Percentiles rank a stretch among this genome's conserved stretches.
Evolutionary conservation across 495 filamentous ascomycete genomes (phyloP).

Genomic region (Tuber umbilicatum): DNA sequence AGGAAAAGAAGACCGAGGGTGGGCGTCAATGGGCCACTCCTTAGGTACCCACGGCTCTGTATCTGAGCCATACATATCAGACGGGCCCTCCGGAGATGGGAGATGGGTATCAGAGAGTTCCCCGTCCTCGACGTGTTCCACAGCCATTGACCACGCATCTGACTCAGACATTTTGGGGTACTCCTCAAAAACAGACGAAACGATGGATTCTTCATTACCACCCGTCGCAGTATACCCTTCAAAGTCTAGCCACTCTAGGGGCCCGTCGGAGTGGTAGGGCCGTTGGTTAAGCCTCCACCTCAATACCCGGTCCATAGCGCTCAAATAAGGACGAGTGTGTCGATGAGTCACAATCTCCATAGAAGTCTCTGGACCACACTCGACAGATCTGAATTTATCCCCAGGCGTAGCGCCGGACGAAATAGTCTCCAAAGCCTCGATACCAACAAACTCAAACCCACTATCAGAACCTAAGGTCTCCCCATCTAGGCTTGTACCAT

Average conservation of each 20-base stretch:
- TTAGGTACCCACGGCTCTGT: too few species aligned
- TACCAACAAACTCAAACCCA: too few species aligned
- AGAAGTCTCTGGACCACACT: neutral
- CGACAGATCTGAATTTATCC: neutral
- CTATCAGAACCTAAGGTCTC: neutral
- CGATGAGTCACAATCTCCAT: neutral
- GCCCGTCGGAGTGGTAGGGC: neutral
- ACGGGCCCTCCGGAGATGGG: too few species aligned
- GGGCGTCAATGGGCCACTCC: too few species aligned
- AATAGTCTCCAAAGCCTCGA: neutral
- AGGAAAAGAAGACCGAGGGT: too few species aligned
- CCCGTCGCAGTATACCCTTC: neutral
- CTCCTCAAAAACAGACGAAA: neutral
- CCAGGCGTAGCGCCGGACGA: neutral
- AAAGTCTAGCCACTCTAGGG: neutral
- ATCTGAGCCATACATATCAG: too few species aligned
- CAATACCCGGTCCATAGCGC: neutral
- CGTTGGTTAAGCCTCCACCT: neutral
- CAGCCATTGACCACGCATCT: too few species aligned
- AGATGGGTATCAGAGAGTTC: too few species aligned
- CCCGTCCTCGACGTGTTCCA: too few species aligned
- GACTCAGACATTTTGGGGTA: too few species aligned
- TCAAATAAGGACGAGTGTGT: neutral
- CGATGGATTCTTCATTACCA: neutral
- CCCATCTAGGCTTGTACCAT: neutral